Evolutionary conservation across 2,329 filamentous ascomycete species (phyloP).

Genomic region (Coniella vitis): DNA sequence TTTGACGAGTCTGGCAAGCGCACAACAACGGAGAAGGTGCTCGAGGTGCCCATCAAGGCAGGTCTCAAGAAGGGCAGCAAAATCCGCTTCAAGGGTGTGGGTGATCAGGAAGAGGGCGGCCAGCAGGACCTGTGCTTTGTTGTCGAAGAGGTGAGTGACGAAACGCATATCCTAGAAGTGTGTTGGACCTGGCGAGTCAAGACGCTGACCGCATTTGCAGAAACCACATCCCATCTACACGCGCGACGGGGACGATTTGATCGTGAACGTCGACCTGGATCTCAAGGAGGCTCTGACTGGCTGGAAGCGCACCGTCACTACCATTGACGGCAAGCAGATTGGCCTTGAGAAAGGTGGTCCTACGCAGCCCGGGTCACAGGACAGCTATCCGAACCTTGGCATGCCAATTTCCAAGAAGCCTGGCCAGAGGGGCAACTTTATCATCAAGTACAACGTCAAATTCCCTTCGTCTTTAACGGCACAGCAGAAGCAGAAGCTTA

Average conservation of each 20-base stretch:
- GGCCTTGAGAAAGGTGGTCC: constrained; percentile 73
- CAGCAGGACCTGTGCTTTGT: constrained; percentile 95
- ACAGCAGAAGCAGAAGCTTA: constrained; percentile 73
- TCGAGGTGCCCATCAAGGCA: constrained; percentile 93
- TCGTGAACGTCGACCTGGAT: constrained; percentile 70
- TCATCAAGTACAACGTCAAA: constrained; percentile 86
- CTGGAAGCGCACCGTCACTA: constrained; percentile 85
- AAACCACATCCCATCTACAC: constrained; percentile 81
- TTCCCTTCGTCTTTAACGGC: constrained; percentile 75
- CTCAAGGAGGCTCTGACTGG: constrained; percentile 93
- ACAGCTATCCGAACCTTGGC: constrained; percentile 76
- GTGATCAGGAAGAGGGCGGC: constrained; percentile 93
- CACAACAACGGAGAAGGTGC: constrained; percentile 77
- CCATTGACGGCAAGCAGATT: constrained; percentile 86
- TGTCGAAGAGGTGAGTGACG: constrained; percentile 71
- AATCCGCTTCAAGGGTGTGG: constrained; percentile 97
- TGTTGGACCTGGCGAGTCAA: not conserved
- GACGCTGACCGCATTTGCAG: constrained; percentile 45
- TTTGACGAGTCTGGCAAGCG: constrained; percentile 83
- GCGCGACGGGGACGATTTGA: constrained; percentile 82
- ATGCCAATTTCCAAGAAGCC: constrained; percentile 95
- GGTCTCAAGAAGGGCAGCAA: constrained; percentile 95
- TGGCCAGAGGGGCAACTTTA: constrained; percentile 73
- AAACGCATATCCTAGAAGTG: not conserved
- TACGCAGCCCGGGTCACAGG: constrained; percentile 75